Evolutionary conservation across 768 basidiomycete species (phyloP), one percentile per base, ranked within the genome.

Genomic region (Rickenella mellea): DNA sequence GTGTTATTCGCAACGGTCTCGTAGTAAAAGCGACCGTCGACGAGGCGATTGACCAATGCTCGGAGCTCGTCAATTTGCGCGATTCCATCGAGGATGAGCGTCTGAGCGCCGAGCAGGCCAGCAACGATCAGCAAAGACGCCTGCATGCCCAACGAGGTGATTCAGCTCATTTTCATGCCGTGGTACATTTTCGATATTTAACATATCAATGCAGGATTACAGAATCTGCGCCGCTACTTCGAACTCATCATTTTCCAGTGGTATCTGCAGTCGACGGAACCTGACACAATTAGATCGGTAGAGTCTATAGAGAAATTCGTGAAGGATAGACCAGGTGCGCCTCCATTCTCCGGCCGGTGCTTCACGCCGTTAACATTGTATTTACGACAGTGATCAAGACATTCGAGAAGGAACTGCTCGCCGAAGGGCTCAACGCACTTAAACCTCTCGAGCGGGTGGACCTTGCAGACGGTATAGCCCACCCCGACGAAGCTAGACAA

Each of bases 401-500:
- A 0, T 93, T 98, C 46, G 80, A 92, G 64, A 90, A 87, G 46
- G 96, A 98, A 48, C 71, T 99, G 33, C 61, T 79, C 31, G 71
- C 71, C 14, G 83, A 91, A n/a, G 82, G 82, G 3, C 59, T 87
- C 38, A 72, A 85, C 44, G 81, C 83, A 0, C 60, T 99, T 41
- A 83, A 81, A 44, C 93, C 92, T 2, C 68, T 98, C 7, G 81
- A 84, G 49, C 74, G 85, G 15, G 75, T 79, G 19, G 76, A 81
- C 33, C 59, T 73, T 2, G 66, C 73, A 30, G 74, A 81, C 39
- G 82, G 79, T 17, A 71, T 83, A 38, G 86, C 87, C 2, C 73
- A 87, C 46, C 88, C 89, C 0, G 96, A 98, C 51, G 96, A 98
- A 65, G 92, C 91, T 26, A 78, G 81, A 6, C 74, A 82, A 47